Percentiles rank a stretch among this genome's conserved stretches.
Evolutionary conservation across 306 rosid genomes (phyloP).

Genomic region (Cicer pinnatifidum): DNA sequence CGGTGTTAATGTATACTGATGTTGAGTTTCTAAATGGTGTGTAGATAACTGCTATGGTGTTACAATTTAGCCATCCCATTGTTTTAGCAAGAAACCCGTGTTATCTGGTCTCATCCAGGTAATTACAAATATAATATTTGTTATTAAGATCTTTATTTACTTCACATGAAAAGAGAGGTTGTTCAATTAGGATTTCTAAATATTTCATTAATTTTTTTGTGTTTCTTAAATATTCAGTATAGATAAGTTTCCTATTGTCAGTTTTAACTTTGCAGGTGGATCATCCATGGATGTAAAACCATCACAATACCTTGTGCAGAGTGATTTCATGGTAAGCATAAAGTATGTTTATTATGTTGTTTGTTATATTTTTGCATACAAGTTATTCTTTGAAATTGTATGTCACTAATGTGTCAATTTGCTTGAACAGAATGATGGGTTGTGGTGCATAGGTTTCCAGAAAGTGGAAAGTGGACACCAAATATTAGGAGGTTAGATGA

Average conservation of each 20-base stretch:
- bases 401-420: constrained; percentile 39
- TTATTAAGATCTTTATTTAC: constrained; percentile 21
- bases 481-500: constrained; percentile 80
- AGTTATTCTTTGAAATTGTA: constrained; percentile 36
- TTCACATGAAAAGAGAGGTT: no score
- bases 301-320: constrained; percentile 75
- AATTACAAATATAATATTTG: constrained; percentile 39
- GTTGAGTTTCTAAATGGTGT: constrained; percentile 45
- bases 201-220: constrained; percentile 46
- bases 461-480: constrained; percentile 67
- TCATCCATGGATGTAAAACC: constrained; percentile 93
- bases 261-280: constrained; percentile 85
- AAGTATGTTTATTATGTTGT: constrained; percentile 23
- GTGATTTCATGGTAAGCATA: constrained; percentile 62
- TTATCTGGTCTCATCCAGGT: constrained; percentile 82
- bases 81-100: constrained; percentile 81
- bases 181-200: constrained; percentile 26
- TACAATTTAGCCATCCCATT: constrained; percentile 62
- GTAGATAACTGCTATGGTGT: constrained; percentile 72
- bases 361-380: no score
- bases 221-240: constrained; percentile 59
- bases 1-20: neutral
- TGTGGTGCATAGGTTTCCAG: constrained; percentile 92
- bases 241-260: constrained; percentile 72
- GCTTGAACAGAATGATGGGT: constrained; percentile 63